phyloP scores from a whole-genome alignment of 2,329 filamentous ascomycete species.

The Stenocarpella maydis region DNA sequence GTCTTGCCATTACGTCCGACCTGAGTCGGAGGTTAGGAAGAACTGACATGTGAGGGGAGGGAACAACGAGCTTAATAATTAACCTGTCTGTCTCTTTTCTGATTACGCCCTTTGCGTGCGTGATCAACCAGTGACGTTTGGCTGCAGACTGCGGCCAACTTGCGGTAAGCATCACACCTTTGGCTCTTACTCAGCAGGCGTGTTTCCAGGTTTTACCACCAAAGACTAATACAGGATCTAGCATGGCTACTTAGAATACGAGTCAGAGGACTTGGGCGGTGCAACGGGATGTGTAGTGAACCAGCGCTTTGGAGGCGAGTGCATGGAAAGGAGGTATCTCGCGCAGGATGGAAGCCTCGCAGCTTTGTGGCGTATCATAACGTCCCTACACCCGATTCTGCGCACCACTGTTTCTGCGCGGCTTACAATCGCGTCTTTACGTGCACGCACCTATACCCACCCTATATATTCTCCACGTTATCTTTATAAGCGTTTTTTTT shows the following conservation, averaged over 20 bases:
- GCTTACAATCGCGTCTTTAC: too few relatives aligned
- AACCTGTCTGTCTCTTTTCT: not conserved
- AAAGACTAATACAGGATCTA: too few relatives aligned
- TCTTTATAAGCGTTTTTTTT: not conserved
- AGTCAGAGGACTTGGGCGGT: not conserved
- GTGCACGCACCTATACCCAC: not conserved
- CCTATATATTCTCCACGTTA: not conserved
- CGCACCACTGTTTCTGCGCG: too few relatives aligned
- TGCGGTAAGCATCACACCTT: not conserved
- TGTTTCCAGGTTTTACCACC: not conserved
- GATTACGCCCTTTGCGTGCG: not conserved
- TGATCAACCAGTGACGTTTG: not conserved
- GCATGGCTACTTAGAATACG: too few relatives aligned
- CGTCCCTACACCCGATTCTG: too few relatives aligned
- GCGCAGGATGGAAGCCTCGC: not conserved
- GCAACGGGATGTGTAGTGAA: not conserved
- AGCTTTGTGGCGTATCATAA: not conserved
- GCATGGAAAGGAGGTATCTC: not conserved
- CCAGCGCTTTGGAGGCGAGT: not conserved
- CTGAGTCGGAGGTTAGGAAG: not conserved
- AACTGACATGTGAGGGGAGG: too few relatives aligned
- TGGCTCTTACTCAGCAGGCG: not conserved
- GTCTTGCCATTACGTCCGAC: not conserved
- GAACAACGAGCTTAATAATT: too few relatives aligned
- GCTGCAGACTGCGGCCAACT: not conserved